A percentile compares a stretch with the other conserved stretches of the same genome.
These are phyloP conservation scores for Diaporthe caulivora DNA, from an alignment of 2,329 filamentous ascomycete genomes.

Conservation along the genomic window DNA sequence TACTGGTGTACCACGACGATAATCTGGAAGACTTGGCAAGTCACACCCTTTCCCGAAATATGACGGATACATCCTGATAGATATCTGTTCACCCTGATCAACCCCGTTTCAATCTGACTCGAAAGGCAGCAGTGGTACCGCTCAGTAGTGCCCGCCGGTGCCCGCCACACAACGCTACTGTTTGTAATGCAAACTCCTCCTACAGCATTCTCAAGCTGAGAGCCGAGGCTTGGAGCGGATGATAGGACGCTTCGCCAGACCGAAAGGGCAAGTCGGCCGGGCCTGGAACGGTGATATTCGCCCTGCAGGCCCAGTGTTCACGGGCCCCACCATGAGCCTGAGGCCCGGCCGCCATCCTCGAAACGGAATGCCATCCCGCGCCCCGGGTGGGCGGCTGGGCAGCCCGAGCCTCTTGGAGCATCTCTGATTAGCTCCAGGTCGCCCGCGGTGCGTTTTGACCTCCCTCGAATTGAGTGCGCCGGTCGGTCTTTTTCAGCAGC, in stretches of 20 bases:
- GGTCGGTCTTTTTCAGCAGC: background rate
- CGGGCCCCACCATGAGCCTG: constrained; percentile 19
- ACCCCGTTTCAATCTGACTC: constrained; percentile 6
- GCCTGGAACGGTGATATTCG: constrained; percentile 29
- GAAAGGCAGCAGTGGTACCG: constrained; percentile 2
- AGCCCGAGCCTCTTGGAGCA: constrained; percentile 7
- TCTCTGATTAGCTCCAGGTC: constrained; percentile 6
- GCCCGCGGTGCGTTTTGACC: background rate
- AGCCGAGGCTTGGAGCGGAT: constrained; percentile 27
- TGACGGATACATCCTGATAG: background rate
- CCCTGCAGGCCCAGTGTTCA: constrained; percentile 26
- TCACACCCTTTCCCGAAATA: background rate
- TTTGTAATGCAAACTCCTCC: constrained; percentile 26
- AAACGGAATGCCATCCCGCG: constrained; percentile 32
- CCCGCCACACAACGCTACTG: constrained; percentile 20
- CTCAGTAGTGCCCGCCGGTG: constrained; percentile 24
- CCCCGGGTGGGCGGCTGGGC: constrained; percentile 23
- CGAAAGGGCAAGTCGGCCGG: constrained; percentile 30
- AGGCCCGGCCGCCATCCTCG: constrained; percentile 32
- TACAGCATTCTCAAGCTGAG: background rate
- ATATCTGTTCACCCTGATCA: constrained; percentile 7
- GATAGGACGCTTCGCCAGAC: constrained; percentile 21
- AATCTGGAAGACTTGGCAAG: background rate
- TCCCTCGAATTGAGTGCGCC: constrained; percentile 25
- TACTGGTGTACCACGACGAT: background rate